Conservation (phyloP, 306 rosid genomes). For the Arachis hypogaea region DNA sequence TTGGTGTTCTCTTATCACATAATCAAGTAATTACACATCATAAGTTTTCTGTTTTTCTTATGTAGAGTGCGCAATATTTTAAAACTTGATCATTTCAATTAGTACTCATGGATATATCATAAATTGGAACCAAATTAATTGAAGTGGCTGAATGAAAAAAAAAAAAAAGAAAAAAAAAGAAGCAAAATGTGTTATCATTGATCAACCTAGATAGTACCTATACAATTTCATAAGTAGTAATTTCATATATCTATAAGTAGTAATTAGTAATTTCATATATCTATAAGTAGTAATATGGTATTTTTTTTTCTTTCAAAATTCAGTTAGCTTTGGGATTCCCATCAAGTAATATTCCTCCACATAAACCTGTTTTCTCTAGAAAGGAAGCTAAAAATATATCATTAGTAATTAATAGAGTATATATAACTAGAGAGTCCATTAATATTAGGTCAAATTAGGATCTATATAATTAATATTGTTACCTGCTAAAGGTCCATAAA, state of each 20-base stretch:
- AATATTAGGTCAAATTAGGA: conserved; percentile 40
- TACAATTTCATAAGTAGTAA: too few species aligned
- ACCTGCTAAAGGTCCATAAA: conserved; percentile 18
- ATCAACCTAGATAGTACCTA: conserved; percentile 2
- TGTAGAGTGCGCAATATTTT: neutral
- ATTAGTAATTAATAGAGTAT: too few species aligned
- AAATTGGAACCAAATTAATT: neutral
- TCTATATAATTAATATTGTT: neutral
- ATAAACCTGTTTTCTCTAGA: neutral
- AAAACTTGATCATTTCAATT: neutral
- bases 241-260: too few species aligned
- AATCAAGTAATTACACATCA: conserved; percentile 3
- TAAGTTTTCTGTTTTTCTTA: neutral
- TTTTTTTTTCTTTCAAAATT: neutral
- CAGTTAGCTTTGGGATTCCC: conserved; percentile 23
- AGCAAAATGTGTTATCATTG: neutral
- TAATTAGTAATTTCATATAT: too few species aligned
- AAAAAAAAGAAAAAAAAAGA: neutral
- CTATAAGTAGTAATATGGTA: too few species aligned
- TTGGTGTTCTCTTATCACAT: conserved; percentile 22
- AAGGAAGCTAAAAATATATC: conserved; percentile 11
- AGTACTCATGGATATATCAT: neutral
- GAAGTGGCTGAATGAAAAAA: conserved; percentile 1
- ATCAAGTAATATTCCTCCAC: conserved; percentile 7
- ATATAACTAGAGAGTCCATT: conserved; percentile 10